Conservation (phyloP, 768 basidiomycete genomes). For the Polyporus arcularius region DNA sequence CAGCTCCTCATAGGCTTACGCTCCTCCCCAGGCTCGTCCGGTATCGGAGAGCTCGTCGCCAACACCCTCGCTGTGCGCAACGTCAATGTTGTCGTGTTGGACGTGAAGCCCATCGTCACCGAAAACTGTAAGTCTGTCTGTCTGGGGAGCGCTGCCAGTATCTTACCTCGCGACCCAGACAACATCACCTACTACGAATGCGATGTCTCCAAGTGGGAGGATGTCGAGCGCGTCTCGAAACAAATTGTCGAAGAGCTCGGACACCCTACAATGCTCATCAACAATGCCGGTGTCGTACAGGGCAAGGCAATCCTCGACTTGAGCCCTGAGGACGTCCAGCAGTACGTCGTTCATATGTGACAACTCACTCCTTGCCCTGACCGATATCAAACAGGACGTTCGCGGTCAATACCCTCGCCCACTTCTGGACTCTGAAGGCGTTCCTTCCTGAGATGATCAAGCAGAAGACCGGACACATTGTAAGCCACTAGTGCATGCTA, state of each 20-base stretch:
- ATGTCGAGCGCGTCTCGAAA: slow-evolving; percentile 76
- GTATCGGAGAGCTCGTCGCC: slow-evolving; percentile 85
- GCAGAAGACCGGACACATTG: slow-evolving; percentile 81
- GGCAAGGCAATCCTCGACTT: slow-evolving; percentile 86
- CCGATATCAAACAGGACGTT: slow-evolving; percentile 66
- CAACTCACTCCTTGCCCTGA: neutral
- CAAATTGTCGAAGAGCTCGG: slow-evolving; percentile 84
- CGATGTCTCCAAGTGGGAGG: slow-evolving; percentile 87
- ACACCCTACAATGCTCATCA: slow-evolving; percentile 85
- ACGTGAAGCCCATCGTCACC: slow-evolving; percentile 73
- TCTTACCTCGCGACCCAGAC: slow-evolving; percentile 41
- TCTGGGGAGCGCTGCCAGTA: neutral
- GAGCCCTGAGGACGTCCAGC: slow-evolving; percentile 70
- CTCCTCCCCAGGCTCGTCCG: slow-evolving; percentile 67
- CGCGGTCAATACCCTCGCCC: slow-evolving; percentile 81
- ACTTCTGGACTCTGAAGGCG: slow-evolving; percentile 91
- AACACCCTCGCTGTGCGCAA: slow-evolving; percentile 84
- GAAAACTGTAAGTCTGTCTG: slow-evolving; percentile 62
- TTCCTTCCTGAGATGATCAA: slow-evolving; percentile 90
- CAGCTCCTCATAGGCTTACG: neutral
- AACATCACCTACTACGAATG: slow-evolving; percentile 88
- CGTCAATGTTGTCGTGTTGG: slow-evolving; percentile 83
- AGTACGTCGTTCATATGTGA: slow-evolving; percentile 50
- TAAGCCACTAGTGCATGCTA: slow-evolving; percentile 36
- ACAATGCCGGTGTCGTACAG: slow-evolving; percentile 94